Base-by-base conservation (phyloP, 805 yeast species). In the Grigorovia humatica region DNA sequence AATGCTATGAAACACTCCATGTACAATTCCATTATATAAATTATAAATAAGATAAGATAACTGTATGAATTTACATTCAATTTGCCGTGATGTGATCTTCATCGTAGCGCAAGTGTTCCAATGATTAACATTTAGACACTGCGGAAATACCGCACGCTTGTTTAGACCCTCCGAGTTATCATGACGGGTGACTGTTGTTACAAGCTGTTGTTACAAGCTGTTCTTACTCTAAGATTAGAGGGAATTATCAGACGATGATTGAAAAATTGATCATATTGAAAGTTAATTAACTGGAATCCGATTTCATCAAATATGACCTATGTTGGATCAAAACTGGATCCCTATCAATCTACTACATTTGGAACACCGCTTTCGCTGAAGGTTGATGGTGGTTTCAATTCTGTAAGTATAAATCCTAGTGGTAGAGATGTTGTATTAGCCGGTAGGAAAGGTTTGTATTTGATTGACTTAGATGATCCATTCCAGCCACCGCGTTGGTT, bases 391-490 rank as follows among this genome's bases (percentile, higher is more conserved):
- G 87, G 95, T 47, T 85, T 90, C 52, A 88, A 93, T 50, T 88
- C 98, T 7, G 88, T 93, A 78, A 84, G 95, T 2, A 77, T 88
- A 15, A 81, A 88, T 49, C 96, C 96, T 8, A 81, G 83, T 47
- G 96, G 97, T 4, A 71, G 98, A 56, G 98, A 93, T 64, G 95
- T 89, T 7, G 98, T 88, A 2, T 69, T 93, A 32, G 99, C 98
- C 0, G 69, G 81, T 29, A 75, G 87, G 29, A 75, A 83, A 51
- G 99, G 99, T 0, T 73, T 93, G 13, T 86, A 82, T 65, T 81
- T 93, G 42, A 83, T 91, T n/a, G 98, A 93, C 68, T 69, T 93
- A 44, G 96, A 91, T 61, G 96, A 93, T 65, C 99, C 98, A 0
- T 91, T 88, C 68, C 80, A 91, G 0, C 89, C 95, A 0, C 99